phyloP scores from a whole-genome alignment of 352 stramenopile genomes.

The Globisporangium canariense region DNA sequence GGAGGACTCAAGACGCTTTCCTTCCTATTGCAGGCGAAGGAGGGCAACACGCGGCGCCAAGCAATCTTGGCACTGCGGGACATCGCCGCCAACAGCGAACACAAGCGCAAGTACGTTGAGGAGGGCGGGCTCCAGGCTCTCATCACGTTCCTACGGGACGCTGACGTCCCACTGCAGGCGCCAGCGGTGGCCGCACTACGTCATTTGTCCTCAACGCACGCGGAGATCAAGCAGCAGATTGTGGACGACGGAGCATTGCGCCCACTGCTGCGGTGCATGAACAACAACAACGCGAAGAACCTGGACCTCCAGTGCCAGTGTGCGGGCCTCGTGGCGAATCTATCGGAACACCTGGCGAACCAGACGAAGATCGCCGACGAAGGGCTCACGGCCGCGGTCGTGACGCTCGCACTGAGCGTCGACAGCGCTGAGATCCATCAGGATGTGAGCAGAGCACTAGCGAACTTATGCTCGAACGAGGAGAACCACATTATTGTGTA shows the following conservation, averaged over 20 bases:
- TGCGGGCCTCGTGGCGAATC: slow-evolving; percentile 91
- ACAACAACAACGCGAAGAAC: slow-evolving; percentile 58
- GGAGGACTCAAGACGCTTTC: slow-evolving; percentile 91
- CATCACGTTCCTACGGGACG: slow-evolving; percentile 86
- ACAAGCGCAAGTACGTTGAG: slow-evolving; percentile 84
- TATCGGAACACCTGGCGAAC: slow-evolving; percentile 90
- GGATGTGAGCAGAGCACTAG: slow-evolving; percentile 89
- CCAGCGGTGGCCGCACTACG: slow-evolving; percentile 88
- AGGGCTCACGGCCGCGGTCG: slow-evolving; percentile 80
- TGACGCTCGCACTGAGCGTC: slow-evolving; percentile 58
- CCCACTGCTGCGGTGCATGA: slow-evolving; percentile 87
- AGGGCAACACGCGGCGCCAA: slow-evolving; percentile 91
- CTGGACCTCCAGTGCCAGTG: slow-evolving; percentile 93
- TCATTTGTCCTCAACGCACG: slow-evolving; percentile 82
- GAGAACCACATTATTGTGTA: slow-evolving; percentile 93
- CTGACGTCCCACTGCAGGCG: slow-evolving; percentile 87
- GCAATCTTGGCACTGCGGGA: slow-evolving; percentile 89
- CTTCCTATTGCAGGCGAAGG: slow-evolving; percentile 86
- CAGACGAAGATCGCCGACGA: slow-evolving; percentile 91
- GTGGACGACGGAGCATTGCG: slow-evolving; percentile 78
- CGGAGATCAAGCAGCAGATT: slow-evolving; percentile 86
- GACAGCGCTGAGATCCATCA: slow-evolving; percentile 93
- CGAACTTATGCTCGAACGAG: slow-evolving; percentile 94
- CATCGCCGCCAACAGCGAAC: slow-evolving; percentile 85
- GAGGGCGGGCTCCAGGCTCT: slow-evolving; percentile 87